These are phyloP conservation scores for Senecio squalidus DNA, from an alignment of 140 eudicot species.

Conservation along the genomic window DNA sequence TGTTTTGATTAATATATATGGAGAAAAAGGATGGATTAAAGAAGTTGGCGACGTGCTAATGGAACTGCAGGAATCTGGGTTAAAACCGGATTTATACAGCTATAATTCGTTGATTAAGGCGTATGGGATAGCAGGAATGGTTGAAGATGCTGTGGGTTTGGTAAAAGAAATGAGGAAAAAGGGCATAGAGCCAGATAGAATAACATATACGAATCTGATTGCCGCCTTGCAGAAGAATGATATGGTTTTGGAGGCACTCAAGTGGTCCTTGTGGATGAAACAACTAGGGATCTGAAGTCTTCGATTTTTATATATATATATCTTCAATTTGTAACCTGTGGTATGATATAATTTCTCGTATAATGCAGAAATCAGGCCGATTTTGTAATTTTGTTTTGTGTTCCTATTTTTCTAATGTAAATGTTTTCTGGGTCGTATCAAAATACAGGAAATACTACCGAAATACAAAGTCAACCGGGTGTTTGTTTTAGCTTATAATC, in stretches of 20 bases:
- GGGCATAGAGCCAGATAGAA: constrained; percentile 67
- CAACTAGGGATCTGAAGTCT: constrained; percentile 51
- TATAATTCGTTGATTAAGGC: constrained; percentile 91
- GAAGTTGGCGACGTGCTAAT: constrained; percentile 61
- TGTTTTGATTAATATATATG: constrained; percentile 77
- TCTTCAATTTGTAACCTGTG: background rate
- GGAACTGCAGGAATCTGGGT: constrained; percentile 69
- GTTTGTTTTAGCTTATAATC: too few relatives aligned
- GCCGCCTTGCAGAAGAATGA: constrained; percentile 68
- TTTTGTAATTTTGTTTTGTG: constrained; percentile 2
- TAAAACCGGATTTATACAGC: constrained; percentile 74
- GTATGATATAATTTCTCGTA: constrained; percentile 10
- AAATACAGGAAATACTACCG: too few relatives aligned
- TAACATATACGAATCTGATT: constrained; percentile 61
- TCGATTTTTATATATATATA: constrained; percentile 1
- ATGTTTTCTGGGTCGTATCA: too few relatives aligned
- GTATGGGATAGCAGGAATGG: constrained; percentile 96
- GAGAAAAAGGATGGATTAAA: constrained; percentile 85
- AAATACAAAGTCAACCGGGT: too few relatives aligned
- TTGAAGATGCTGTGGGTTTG: constrained; percentile 78
- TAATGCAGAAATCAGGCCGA: background rate
- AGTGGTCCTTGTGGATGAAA: constrained; percentile 98
- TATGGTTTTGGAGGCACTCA: constrained; percentile 81
- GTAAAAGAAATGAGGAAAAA: constrained; percentile 79
- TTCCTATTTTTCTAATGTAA: background rate